Conservation (phyloP, 228 moss, liverwort and hornwort species). For the Sphagnum magellanicum region DNA sequence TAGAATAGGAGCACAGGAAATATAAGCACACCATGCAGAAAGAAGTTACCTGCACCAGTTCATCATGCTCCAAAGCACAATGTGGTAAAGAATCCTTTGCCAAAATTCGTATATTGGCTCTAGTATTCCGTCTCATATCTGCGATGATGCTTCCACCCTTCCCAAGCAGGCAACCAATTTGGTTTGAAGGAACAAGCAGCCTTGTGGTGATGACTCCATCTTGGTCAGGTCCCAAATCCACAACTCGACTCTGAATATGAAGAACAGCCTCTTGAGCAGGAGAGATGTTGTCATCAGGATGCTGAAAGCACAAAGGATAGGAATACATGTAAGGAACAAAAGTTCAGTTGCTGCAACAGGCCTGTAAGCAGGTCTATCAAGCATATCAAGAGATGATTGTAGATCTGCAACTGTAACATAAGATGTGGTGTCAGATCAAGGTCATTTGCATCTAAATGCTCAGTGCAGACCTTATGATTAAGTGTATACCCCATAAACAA, state of each 20-base stretch:
- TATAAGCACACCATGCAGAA: neutral
- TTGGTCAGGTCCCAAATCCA: constrained; percentile 50
- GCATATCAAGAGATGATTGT: no score
- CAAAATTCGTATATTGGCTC: constrained; percentile 51
- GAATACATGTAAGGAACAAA: neutral
- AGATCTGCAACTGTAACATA: no score
- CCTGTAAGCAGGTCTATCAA: no score
- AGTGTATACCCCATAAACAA: no score
- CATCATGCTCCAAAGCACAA: constrained; percentile 50
- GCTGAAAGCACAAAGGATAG: constrained; percentile 12
- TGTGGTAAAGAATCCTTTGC: constrained; percentile 49
- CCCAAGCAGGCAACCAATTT: constrained; percentile 52
- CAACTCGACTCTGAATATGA: constrained; percentile 47
- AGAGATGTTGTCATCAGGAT: constrained; percentile 49
- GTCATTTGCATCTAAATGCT: no score
- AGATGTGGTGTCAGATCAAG: no score
- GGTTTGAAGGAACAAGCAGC: constrained; percentile 48
- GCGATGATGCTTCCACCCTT: constrained; percentile 58
- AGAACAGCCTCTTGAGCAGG: constrained; percentile 54
- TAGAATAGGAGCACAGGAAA: no score
- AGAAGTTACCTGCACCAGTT: constrained; percentile 42
- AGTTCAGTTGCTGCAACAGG: neutral
- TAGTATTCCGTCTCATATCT: constrained; percentile 50
- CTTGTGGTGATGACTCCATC: constrained; percentile 50
- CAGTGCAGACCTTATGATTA: no score